These are phyloP conservation scores for Warburgia ugandensis DNA, from an alignment of 164 flowering plant species.

Conservation along the genomic window DNA sequence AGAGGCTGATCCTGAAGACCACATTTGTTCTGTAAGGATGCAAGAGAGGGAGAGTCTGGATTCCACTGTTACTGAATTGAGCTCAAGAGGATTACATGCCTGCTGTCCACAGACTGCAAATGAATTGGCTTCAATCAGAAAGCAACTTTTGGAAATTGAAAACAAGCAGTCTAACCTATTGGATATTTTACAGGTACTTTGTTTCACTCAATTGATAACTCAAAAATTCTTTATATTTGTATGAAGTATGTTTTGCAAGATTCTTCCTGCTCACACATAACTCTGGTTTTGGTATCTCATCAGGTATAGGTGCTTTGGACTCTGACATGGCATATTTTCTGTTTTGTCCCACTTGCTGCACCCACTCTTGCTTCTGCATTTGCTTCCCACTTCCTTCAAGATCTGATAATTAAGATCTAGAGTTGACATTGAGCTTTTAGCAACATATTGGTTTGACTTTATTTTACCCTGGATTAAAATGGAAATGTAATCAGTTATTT, in stretches of 20 bases:
- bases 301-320: no score
- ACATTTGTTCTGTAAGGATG: constrained; percentile 21
- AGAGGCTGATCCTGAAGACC: constrained; percentile 29
- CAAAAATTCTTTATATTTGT: not conserved
- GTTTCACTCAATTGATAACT: not conserved
- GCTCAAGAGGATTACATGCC: constrained; percentile 25
- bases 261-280: no score
- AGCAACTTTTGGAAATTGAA: constrained; percentile 73
- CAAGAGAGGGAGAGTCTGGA: constrained; percentile 65
- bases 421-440: not conserved
- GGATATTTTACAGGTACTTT: constrained; percentile 69
- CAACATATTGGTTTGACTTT: not conserved
- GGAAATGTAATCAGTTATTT: not conserved
- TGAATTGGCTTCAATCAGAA: constrained; percentile 50
- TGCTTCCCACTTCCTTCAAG: no score
- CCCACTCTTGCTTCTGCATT: not conserved
- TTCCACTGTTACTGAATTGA: constrained; percentile 58
- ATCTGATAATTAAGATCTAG: not conserved
- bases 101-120: constrained; percentile 53
- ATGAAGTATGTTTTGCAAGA: not conserved
- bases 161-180: constrained; percentile 62
- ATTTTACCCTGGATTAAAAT: not conserved
- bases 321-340: no score
- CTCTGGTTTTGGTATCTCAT: no score
- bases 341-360: no score